Percentiles rank a stretch among this genome's conserved stretches.
Conservation (phyloP, 2,329 filamentous ascomycete species). For the Aspergillus ruber region DNA sequence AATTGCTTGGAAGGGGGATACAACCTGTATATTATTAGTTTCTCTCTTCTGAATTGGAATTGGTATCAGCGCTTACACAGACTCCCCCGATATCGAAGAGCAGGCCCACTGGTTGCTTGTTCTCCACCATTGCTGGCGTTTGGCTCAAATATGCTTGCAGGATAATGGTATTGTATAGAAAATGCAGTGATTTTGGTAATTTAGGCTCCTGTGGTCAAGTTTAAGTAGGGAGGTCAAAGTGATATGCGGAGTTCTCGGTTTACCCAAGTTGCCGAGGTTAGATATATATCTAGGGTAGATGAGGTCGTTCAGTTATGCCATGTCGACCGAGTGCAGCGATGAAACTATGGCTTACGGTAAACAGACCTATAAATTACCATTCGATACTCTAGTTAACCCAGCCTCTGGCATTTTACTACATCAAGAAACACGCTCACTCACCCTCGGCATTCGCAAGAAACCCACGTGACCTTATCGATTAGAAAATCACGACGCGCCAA, state of each 20-base stretch:
- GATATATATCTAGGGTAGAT: not conserved
- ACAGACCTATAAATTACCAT: not conserved
- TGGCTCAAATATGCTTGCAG: not conserved
- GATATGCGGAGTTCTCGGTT: not conserved
- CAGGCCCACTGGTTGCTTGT: slow-evolving; percentile 60
- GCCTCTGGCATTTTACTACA: not conserved
- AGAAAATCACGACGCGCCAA: not conserved
- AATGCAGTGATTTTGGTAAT: no score
- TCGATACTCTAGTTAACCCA: not conserved
- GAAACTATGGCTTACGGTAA: no score
- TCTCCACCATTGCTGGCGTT: slow-evolving; percentile 29
- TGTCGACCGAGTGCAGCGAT: no score
- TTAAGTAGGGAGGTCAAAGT: no score
- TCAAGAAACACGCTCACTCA: not conserved
- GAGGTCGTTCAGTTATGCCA: no score
- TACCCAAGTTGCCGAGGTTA: slow-evolving; percentile 25
- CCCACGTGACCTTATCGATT: slow-evolving; percentile 14
- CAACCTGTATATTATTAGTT: slow-evolving; percentile 52
- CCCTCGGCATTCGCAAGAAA: not conserved
- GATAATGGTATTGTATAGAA: not conserved
- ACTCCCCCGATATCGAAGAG: slow-evolving; percentile 97
- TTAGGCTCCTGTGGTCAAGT: no score
- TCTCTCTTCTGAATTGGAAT: not conserved
- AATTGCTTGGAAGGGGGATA: slow-evolving; percentile 88
- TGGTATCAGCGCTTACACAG: slow-evolving; percentile 59